Conservation (phyloP, 495 filamentous ascomycete species). For the Xeromyces bisporus region DNA sequence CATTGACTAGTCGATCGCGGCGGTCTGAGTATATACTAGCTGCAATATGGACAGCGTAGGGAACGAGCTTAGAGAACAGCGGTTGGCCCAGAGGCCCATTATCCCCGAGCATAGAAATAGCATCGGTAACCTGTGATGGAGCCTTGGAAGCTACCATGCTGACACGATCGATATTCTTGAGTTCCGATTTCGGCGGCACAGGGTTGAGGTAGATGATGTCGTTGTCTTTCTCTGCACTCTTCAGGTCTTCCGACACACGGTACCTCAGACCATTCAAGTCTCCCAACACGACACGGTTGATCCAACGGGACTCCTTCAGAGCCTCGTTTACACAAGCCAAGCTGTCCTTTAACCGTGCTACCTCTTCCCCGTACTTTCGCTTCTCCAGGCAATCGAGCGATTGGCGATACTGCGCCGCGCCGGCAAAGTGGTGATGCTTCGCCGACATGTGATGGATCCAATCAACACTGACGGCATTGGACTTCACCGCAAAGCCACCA, state of each 20-base stretch:
- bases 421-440: conserved; percentile 95
- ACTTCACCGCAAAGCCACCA: conserved; percentile 72
- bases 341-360: conserved; percentile 69
- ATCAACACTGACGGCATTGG: conserved; percentile 73
- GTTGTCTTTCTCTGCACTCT: conserved; percentile 90
- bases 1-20: conserved; percentile 73
- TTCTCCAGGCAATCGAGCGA: conserved; percentile 87
- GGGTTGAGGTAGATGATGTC: conserved; percentile 78
- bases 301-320: conserved; percentile 67
- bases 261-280: conserved; percentile 74
- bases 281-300: conserved; percentile 66
- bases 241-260: conserved; percentile 70
- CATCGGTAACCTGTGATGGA: conserved; percentile 68
- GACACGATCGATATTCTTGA: conserved; percentile 70
- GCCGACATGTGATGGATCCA: conserved; percentile 98
- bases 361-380: conserved; percentile 89
- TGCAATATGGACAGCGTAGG: conserved; percentile 88
- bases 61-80: conserved; percentile 80
- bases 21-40: conserved; percentile 91
- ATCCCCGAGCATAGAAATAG: conserved; percentile 61
- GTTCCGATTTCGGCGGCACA: conserved; percentile 76
- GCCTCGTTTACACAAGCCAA: conserved; percentile 72
- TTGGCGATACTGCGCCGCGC: conserved; percentile 87
- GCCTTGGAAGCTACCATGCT: conserved; percentile 72
- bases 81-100: conserved; percentile 64